Conservation (phyloP, 805 yeast genomes). For the Cyberlindnera petersonii region DNA sequence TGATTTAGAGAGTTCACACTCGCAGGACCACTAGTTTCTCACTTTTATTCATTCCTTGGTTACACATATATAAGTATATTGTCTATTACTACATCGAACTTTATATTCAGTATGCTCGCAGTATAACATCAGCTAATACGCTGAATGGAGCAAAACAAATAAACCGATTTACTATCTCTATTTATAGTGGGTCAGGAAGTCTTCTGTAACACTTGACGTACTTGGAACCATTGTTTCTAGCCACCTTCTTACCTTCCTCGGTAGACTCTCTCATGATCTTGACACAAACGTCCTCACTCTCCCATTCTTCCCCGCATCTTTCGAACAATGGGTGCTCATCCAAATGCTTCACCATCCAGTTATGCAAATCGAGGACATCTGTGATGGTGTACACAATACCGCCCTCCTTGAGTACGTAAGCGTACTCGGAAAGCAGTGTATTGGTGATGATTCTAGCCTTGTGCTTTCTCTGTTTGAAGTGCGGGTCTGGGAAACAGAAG, state of each 20-base stretch:
- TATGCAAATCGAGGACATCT: conserved; percentile 88
- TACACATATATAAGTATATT: neutral
- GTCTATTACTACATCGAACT: neutral
- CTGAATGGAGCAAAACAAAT: neutral
- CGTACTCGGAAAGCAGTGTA: conserved; percentile 87
- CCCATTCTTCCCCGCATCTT: conserved; percentile 77
- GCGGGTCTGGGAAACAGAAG: conserved; percentile 99
- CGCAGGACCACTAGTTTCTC: conserved; percentile 5
- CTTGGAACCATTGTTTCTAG: conserved; percentile 82
- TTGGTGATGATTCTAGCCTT: conserved; percentile 93
- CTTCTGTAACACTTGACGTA: conserved; percentile 85
- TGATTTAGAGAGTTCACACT: conserved; percentile 20
- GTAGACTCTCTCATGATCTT: conserved; percentile 86
- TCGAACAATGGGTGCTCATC: conserved; percentile 89
- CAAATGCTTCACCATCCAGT: conserved; percentile 94
- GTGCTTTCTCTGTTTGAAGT: conserved; percentile 94
- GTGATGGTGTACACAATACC: conserved; percentile 93
- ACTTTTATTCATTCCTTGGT: too few species aligned
- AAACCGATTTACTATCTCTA: too few species aligned
- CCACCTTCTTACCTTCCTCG: conserved; percentile 96
- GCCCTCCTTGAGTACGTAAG: conserved; percentile 79
- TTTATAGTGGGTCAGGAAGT: conserved; percentile 52
- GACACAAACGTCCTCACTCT: conserved; percentile 74
- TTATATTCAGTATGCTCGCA: neutral
- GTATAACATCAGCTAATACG: too few species aligned